phyloP scores from a whole-genome alignment of 345 rosid species.

The Rhodomyrtus tomentosa region DNA sequence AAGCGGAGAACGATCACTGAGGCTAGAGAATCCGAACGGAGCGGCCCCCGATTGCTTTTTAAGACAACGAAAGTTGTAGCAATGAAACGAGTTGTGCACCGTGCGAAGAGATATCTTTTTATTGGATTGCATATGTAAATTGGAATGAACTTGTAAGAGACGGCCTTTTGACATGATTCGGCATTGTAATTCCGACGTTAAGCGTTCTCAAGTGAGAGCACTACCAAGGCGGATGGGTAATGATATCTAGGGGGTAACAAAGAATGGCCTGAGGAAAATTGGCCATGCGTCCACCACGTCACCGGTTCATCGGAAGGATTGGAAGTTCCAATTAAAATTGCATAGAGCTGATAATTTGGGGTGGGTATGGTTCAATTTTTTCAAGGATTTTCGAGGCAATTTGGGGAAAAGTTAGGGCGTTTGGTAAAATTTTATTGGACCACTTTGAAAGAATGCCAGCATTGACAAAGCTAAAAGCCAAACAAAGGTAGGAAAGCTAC shows the following conservation, averaged over 20 bases:
- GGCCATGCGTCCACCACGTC: neutral
- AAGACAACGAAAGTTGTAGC: fast-evolving
- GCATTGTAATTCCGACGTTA: neutral
- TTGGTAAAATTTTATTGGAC: too few species aligned
- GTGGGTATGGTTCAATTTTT: neutral
- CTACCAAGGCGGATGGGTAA: neutral
- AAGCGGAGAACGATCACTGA: too few species aligned
- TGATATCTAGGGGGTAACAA: fast-evolving
- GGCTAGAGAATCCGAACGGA: neutral
- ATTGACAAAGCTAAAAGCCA: neutral
- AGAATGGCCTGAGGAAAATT: fast-evolving
- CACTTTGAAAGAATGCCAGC: too few species aligned
- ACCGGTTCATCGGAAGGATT: neutral
- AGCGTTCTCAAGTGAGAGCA: neutral
- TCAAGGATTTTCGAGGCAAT: too few species aligned
- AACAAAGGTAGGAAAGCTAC: too few species aligned
- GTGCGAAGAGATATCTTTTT: neutral
- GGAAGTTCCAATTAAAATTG: neutral
- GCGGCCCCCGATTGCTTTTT: neutral
- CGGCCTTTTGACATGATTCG: neutral
- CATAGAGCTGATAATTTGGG: too few species aligned
- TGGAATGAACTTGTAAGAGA: neutral
- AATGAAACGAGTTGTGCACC: neutral
- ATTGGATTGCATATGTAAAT: neutral
- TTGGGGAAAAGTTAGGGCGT: neutral